Conservation (phyloP, 2,329 filamentous ascomycete genomes). For the Dissoconium aciculare region DNA sequence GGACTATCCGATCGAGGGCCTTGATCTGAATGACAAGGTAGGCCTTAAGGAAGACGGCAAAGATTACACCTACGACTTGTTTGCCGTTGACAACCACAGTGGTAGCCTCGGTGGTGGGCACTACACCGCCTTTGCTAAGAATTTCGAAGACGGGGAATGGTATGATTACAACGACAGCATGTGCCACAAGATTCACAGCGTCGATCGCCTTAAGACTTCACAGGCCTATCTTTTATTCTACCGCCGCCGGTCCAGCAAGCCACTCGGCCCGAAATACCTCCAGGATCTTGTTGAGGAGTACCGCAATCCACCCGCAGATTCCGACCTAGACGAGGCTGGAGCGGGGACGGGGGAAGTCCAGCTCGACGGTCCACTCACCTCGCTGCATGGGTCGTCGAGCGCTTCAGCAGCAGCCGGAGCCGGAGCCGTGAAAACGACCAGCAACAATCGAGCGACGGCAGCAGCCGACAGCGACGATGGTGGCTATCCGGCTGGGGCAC, state of each 20-base stretch:
- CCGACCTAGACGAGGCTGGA: constrained; percentile 29
- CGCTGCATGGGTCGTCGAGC: constrained; percentile 83
- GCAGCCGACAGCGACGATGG: constrained; percentile 5
- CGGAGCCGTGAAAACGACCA: constrained; percentile 14
- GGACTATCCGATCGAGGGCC: constrained; percentile 75
- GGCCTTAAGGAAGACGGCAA: constrained; percentile 69
- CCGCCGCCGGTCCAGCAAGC: constrained; percentile 60
- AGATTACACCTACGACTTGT: constrained; percentile 75
- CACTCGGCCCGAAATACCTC: constrained; percentile 67
- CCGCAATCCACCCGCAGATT: constrained; percentile 36
- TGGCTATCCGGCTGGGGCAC: constrained; percentile 13
- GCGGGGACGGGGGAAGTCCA: constrained; percentile 76
- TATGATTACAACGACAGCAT: constrained; percentile 86
- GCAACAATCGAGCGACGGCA: too few relatives aligned
- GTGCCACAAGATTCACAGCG: constrained; percentile 12
- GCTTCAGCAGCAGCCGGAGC: constrained; percentile 61
- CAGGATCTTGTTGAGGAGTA: constrained; percentile 53
- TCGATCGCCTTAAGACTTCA: constrained; percentile 32
- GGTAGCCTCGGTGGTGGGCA: constrained; percentile 88
- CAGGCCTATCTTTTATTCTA: constrained; percentile 94
- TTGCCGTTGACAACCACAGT: constrained; percentile 91
- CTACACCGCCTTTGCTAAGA: constrained; percentile 89
- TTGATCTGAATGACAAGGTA: constrained; percentile 69
- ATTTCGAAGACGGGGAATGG: constrained; percentile 79
- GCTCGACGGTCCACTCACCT: constrained; percentile 64